Percentiles rank a stretch among this genome's conserved stretches.
Evolutionary conservation across 805 yeast species (phyloP).

Genomic region (Metschnikowia borealis): DNA sequence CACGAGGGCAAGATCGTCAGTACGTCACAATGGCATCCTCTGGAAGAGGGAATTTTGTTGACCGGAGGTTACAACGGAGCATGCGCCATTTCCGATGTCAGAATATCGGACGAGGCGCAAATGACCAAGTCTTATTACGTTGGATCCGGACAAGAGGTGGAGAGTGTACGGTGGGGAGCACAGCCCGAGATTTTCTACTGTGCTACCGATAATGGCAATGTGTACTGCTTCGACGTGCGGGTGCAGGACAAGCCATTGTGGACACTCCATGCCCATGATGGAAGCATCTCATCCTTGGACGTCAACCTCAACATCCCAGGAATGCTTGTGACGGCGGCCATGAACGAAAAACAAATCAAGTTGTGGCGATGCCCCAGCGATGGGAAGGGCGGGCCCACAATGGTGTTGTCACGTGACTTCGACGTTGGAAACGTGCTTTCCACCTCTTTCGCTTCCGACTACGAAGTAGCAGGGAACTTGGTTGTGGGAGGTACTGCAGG

Average conservation of each 20-base stretch:
- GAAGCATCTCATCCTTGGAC: slow-evolving; percentile 82
- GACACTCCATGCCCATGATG: slow-evolving; percentile 96
- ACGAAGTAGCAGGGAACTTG: slow-evolving; percentile 79
- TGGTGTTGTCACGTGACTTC: slow-evolving; percentile 87
- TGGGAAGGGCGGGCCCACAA: slow-evolving; percentile 57
- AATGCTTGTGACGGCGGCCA: slow-evolving; percentile 78
- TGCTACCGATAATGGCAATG: slow-evolving; percentile 88
- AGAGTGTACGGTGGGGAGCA: slow-evolving; percentile 70
- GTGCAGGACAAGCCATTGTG: slow-evolving; percentile 68
- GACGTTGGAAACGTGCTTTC: slow-evolving; percentile 91
- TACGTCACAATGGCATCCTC: slow-evolving; percentile 77
- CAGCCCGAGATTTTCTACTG: slow-evolving; percentile 58
- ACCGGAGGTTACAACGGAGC: slow-evolving; percentile 94
- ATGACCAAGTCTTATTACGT: slow-evolving; percentile 66
- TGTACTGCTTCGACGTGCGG: slow-evolving; percentile 86
- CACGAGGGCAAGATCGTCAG: slow-evolving; percentile 84
- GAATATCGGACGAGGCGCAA: slow-evolving; percentile 57
- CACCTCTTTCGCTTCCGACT: slow-evolving; percentile 78
- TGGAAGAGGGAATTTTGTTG: slow-evolving; percentile 62
- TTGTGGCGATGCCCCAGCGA: slow-evolving; percentile 71
- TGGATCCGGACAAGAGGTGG: slow-evolving; percentile 74
- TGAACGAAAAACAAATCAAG: slow-evolving; percentile 83
- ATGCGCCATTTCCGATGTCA: slow-evolving; percentile 78
- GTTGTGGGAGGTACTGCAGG: slow-evolving; percentile 85
- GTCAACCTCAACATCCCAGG: slow-evolving; percentile 66